Evolutionary conservation across 768 basidiomycete species (phyloP).

Genomic region (Hericium rajendrae): DNA sequence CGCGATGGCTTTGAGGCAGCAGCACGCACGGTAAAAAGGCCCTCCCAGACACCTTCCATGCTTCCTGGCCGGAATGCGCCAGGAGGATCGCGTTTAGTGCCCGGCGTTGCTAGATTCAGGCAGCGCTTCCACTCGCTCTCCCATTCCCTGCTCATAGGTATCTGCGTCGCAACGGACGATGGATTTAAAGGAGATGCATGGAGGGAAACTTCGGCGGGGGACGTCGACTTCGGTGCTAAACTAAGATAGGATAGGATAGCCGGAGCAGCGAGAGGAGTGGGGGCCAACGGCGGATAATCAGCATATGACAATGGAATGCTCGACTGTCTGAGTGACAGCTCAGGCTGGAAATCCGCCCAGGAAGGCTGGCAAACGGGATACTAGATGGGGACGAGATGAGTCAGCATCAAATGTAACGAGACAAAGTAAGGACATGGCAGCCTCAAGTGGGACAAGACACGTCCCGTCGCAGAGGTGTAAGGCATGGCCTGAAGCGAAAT

Average conservation of each 20-base stretch:
- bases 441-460: neutral
- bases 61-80: slow-evolving; percentile 54
- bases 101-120: slow-evolving; percentile 18
- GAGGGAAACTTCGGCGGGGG: slow-evolving; percentile 14
- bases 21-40: slow-evolving; percentile 55
- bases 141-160: slow-evolving; percentile 44
- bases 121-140: slow-evolving; percentile 63
- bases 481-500: slow-evolving; percentile 6
- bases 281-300: slow-evolving; percentile 34
- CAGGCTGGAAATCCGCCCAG: slow-evolving; percentile 50
- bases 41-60: slow-evolving; percentile 74
- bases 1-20: neutral
- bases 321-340: slow-evolving; percentile 7
- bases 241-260: slow-evolving; percentile 66
- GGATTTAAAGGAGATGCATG: slow-evolving; percentile 19
- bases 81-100: slow-evolving; percentile 26
- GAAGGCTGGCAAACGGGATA: slow-evolving; percentile 48
- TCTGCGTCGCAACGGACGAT: slow-evolving; percentile 11
- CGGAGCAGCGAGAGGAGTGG: slow-evolving; percentile 57
- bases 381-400: slow-evolving; percentile 26
- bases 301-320: slow-evolving; percentile 19
- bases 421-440: neutral
- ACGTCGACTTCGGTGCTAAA: slow-evolving; percentile 27
- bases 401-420: neutral
- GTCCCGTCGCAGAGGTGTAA: neutral